These are phyloP conservation scores for Trametes villosa DNA, from an alignment of 768 basidiomycete species.

Conservation along the genomic window DNA sequence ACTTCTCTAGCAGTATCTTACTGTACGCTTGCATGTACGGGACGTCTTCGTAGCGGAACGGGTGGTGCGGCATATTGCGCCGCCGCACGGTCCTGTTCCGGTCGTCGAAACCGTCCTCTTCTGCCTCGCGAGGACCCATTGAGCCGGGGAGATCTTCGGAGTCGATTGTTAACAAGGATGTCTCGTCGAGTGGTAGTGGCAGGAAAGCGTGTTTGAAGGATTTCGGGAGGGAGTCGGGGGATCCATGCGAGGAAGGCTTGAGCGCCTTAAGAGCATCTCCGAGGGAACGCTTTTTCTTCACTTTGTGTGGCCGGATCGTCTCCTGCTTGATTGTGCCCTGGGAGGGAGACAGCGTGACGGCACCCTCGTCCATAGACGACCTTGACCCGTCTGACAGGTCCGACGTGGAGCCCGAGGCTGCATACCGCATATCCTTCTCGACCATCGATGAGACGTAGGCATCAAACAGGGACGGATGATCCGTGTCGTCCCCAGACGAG, in stretches of 20 bases:
- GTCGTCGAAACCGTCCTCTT: conserved; percentile 21
- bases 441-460: conserved; percentile 9
- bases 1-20: conserved; percentile 61
- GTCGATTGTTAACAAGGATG: neutral
- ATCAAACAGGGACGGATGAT: conserved; percentile 7
- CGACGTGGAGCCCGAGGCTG: neutral
- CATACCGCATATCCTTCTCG: conserved; percentile 1
- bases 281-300: conserved; percentile 22
- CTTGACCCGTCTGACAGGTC: conserved; percentile 7
- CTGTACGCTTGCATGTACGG: conserved; percentile 75
- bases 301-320: conserved; percentile 6
- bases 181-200: conserved; percentile 6
- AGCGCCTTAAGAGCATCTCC: conserved; percentile 19
- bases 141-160: conserved; percentile 14
- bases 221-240: neutral
- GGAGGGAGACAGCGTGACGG: conserved; percentile 1
- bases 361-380: conserved; percentile 14
- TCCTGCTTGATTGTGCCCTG: conserved; percentile 16
- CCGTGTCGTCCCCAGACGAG: neutral
- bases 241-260: conserved; percentile 8
- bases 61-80: conserved; percentile 45
- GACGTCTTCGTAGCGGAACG: conserved; percentile 35
- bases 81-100: conserved; percentile 18
- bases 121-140: neutral
- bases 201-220: neutral